These are phyloP conservation scores for Chernovozyma sophiae-reginae DNA, from an alignment of 1,139 yeast genomes.

Conservation along the genomic window DNA sequence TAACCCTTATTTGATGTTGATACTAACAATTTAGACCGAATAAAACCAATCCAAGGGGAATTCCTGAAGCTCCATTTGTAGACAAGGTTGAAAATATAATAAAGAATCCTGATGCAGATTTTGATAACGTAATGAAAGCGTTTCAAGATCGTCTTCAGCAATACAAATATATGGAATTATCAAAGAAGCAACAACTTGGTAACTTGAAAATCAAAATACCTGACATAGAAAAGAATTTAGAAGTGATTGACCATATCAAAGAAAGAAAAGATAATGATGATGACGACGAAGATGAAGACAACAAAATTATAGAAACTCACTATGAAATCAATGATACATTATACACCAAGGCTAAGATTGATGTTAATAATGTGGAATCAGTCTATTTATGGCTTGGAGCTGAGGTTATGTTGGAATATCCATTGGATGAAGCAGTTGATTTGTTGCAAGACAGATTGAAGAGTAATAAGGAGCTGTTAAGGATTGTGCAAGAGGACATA, in stretches of 20 bases:
- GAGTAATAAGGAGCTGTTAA: slow-evolving; percentile 58
- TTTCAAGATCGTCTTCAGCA: slow-evolving; percentile 79
- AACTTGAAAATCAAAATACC: slow-evolving; percentile 78
- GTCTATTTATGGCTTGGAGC: slow-evolving; percentile 97
- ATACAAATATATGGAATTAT: slow-evolving; percentile 83
- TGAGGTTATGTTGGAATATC: slow-evolving; percentile 94
- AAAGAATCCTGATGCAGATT: slow-evolving; percentile 61
- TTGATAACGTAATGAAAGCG: slow-evolving; percentile 60
- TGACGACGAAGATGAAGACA: slow-evolving; percentile 27
- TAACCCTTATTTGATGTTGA: too few relatives aligned
- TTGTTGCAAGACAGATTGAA: slow-evolving; percentile 60
- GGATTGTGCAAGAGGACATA: slow-evolving; percentile 72
- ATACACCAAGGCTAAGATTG: slow-evolving; percentile 75
- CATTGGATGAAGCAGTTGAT: slow-evolving; percentile 78
- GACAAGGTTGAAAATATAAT: slow-evolving; percentile 77
- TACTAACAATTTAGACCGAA: slow-evolving; percentile 40
- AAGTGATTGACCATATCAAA: slow-evolving; percentile 61
- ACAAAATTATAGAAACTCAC: slow-evolving; percentile 55
- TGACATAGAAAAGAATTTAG: slow-evolving; percentile 80
- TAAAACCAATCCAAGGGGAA: slow-evolving; percentile 80
- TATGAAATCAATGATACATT: slow-evolving; percentile 92
- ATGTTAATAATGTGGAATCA: slow-evolving; percentile 37
- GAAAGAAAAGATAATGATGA: slow-evolving; percentile 33
- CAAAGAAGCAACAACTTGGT: slow-evolving; percentile 64
- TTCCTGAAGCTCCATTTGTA: slow-evolving; percentile 94